phyloP scores from a whole-genome alignment of 1,284 basidiomycete genomes.

The Xerocomus tenax region DNA sequence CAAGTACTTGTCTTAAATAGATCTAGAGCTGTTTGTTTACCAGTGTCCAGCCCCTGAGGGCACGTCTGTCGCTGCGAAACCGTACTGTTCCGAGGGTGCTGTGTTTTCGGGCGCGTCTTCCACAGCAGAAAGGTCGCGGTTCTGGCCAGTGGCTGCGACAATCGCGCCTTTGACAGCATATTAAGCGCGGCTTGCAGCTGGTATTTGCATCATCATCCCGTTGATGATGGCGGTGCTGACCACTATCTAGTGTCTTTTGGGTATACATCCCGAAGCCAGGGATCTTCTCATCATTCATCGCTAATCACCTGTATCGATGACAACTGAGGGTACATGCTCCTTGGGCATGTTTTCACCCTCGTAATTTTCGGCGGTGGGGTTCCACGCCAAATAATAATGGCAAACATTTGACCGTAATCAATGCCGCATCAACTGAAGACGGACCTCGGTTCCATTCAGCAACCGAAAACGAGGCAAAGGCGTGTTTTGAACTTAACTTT shows the following conservation, averaged over 20 bases:
- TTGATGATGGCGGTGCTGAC: not conserved
- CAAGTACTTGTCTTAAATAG: constrained; percentile 3
- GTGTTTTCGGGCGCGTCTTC: too few relatives aligned
- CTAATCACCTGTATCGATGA: not conserved
- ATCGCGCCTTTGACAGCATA: too few relatives aligned
- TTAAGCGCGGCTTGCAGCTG: too few relatives aligned
- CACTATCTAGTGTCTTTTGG: not conserved
- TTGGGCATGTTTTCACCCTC: not conserved
- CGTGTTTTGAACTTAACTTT: constrained; percentile 22
- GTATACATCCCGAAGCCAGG: not conserved
- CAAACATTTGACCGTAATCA: not conserved
- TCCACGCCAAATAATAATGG: not conserved
- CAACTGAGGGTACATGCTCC: not conserved
- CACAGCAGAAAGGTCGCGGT: not conserved
- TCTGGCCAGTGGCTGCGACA: not conserved
- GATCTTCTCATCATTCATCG: not conserved
- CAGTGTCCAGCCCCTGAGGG: not conserved
- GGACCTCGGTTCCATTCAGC: constrained; percentile 14
- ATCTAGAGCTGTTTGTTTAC: constrained; percentile 6
- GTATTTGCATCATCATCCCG: too few relatives aligned
- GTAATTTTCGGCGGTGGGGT: not conserved
- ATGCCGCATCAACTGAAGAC: constrained; percentile 2
- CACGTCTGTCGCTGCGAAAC: not conserved
- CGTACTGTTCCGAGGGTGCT: not conserved
- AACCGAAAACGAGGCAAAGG: constrained; percentile 23